Conservation (phyloP, 108 stramenopile genomes). For the Phaeodactylum tricornutum region DNA sequence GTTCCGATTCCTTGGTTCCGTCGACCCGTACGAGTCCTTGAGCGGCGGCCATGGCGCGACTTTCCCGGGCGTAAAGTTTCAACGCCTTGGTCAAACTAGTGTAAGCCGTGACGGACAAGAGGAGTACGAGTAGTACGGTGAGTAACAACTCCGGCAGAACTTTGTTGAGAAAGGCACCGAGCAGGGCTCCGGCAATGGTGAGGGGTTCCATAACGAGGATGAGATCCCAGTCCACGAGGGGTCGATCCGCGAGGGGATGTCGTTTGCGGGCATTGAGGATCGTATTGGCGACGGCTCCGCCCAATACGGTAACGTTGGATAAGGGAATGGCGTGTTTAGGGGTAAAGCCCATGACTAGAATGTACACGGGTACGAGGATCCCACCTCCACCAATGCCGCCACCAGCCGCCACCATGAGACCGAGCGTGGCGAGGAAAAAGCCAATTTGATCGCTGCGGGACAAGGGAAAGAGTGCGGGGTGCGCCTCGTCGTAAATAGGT, state of each 20-base stretch:
- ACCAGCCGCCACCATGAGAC: slow-evolving; percentile 29
- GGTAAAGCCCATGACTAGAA: slow-evolving; percentile 58
- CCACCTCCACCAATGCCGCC: slow-evolving; percentile 85
- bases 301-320: slow-evolving; percentile 68
- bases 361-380: slow-evolving; percentile 78
- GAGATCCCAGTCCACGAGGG: slow-evolving; percentile 94
- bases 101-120: slow-evolving; percentile 55
- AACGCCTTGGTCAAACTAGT: slow-evolving; percentile 61
- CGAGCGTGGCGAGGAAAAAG: slow-evolving; percentile 23
- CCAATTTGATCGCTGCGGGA: slow-evolving; percentile 26
- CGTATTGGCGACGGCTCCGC: slow-evolving; percentile 69
- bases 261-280: slow-evolving; percentile 39
- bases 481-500: slow-evolving; percentile 13
- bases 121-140: slow-evolving; percentile 52
- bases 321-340: slow-evolving; percentile 72
- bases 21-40: slow-evolving; percentile 6
- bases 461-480: slow-evolving; percentile 36
- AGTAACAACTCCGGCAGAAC: slow-evolving; percentile 52
- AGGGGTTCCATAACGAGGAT: slow-evolving; percentile 95
- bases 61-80: slow-evolving; percentile 50
- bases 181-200: slow-evolving; percentile 86
- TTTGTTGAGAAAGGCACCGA: slow-evolving; percentile 82
- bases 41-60: not conserved
- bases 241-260: slow-evolving; percentile 77
- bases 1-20: slow-evolving; percentile 25